Percentiles rank a stretch among this genome's conserved stretches.
These are phyloP conservation scores for Millerozyma miso DNA, from an alignment of 805 yeast genomes.

Conservation along the genomic window DNA sequence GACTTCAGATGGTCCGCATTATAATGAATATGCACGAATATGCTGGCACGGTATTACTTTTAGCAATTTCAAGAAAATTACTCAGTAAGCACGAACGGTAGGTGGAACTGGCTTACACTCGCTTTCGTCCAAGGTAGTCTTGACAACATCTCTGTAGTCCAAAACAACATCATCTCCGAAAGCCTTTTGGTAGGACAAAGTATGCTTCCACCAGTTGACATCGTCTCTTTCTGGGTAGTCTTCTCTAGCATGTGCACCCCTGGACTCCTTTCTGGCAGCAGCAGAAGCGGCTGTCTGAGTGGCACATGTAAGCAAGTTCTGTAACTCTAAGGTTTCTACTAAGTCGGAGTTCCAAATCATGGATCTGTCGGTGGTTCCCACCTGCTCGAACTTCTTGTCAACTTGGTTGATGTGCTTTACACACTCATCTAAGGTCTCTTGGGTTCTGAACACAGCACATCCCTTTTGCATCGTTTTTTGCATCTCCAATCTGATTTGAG, in stretches of 20 bases:
- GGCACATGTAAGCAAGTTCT: conserved; percentile 95
- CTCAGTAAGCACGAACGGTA: conserved; percentile 86
- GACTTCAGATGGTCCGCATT: background rate
- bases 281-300: conserved; percentile 93
- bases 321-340: conserved; percentile 93
- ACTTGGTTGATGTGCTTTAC: conserved; percentile 70
- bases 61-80: background rate
- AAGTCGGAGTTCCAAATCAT: conserved; percentile 99
- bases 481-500: conserved; percentile 86
- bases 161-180: conserved; percentile 69
- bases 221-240: conserved; percentile 96
- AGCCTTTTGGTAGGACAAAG: conserved; percentile 82
- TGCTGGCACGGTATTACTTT: background rate
- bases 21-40: background rate
- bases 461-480: conserved; percentile 95
- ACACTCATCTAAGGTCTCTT: conserved; percentile 88
- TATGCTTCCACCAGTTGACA: conserved; percentile 94
- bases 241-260: conserved; percentile 99
- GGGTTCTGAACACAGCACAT: conserved; percentile 94
- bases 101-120: conserved; percentile 98
- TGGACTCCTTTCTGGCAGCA: conserved; percentile 91
- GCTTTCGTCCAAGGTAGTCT: conserved; percentile 77
- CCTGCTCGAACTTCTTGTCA: conserved; percentile 67
- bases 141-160: conserved; percentile 81
- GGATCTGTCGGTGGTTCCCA: conserved; percentile 88